Base-by-base conservation (phyloP, 2,329 filamentous ascomycete species). In the Sporothrix protearum region DNA sequence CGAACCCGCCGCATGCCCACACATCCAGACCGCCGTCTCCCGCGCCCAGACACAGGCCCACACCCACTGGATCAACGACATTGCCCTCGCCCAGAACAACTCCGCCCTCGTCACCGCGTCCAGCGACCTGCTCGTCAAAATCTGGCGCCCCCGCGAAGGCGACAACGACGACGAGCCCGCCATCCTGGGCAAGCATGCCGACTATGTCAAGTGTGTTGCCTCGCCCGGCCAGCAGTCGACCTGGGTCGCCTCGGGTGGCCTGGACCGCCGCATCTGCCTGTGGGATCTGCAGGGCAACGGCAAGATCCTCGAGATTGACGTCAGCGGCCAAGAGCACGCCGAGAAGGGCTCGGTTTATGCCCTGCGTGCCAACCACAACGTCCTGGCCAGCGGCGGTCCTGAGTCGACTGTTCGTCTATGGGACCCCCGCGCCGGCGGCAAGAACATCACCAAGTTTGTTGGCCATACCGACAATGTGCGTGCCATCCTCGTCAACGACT, bases 341-440 rank as follows among this genome's bases (percentile, higher is more conserved):
- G 92, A 96, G 76, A 99, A 99, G 82, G 96, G 96, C 19, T 98
- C 96, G 30, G 91, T 99, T 3, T 99, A 99, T 80, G 93, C 96
- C 12, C 85, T 99, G 73, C 92, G 91, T 47, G 92, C 91, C 0
- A 92, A 91, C 63, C 89, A 90, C 68, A 92, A 87, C 73, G 89
- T 99, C 71, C 85, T 99, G 69, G 96, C 95, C 42, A 96, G 93
- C 78, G 96, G 96, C 71, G 96, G 96, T 0, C 96, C 96, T 0
- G 96, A 99, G 82, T 96, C 93, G 78, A 93, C 94, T 57, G 92
- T 98, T 45, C 88, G 96, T 69, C 84, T 99, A 16, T 97, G 96
- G 92, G 96, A 99, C 80, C 89, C 93, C 64, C 90, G 91, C 76
- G 91, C 93, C 10, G 95, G 95, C 71, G 72, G 74, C 68, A 93